Evolutionary conservation across 1,284 basidiomycete species (phyloP).

Genomic region (Serendipita sp.): DNA sequence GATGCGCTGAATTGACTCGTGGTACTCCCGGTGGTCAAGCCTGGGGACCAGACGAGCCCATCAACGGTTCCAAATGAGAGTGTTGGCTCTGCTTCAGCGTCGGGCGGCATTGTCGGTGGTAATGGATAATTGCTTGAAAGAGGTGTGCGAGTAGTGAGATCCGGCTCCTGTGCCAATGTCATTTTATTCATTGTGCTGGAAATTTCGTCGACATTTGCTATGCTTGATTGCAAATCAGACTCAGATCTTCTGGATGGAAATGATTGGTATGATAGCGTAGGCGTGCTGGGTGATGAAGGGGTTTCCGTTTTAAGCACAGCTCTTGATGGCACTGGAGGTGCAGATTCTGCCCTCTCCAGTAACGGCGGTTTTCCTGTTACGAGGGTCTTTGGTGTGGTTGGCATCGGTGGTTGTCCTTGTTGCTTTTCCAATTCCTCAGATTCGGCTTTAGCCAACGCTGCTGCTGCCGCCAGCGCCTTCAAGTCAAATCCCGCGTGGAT

Average conservation of each 20-base stretch:
- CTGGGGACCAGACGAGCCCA: not conserved
- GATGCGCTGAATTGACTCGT: not conserved
- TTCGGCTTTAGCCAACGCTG: not conserved
- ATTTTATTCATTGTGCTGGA: not conserved
- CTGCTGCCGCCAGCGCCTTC: not conserved
- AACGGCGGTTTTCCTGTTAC: not conserved
- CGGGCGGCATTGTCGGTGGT: not conserved
- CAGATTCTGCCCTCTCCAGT: not conserved
- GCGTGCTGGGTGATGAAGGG: not conserved
- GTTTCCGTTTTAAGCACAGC: not conserved
- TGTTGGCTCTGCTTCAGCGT: not conserved
- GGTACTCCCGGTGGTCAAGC: not conserved
- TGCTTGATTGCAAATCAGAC: not conserved
- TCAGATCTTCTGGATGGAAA: not conserved
- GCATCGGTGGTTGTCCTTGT: not conserved
- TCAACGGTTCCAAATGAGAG: not conserved
- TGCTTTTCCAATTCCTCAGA: not conserved
- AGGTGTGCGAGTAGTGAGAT: not conserved
- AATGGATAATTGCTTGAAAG: not conserved
- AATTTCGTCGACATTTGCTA: not conserved
- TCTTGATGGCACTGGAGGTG: not conserved
- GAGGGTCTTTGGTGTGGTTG: not conserved
- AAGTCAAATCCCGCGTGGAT: not conserved
- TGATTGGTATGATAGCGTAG: not conserved
- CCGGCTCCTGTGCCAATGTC: not conserved